phyloP scores from a whole-genome alignment of 2,329 filamentous ascomycete genomes.

The Fusarium sambucinum region DNA sequence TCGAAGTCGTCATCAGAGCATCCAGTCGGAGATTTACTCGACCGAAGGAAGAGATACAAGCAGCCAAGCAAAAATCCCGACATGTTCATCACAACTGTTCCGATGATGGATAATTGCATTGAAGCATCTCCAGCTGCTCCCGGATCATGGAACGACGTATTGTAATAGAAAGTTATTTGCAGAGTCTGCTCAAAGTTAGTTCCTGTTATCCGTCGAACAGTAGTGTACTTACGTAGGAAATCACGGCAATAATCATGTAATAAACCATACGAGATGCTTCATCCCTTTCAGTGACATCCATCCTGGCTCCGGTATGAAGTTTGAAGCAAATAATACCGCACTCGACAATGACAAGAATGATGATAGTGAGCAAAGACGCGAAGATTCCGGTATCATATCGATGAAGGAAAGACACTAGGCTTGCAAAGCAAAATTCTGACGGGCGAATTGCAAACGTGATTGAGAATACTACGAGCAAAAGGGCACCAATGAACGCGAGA shows the following conservation, averaged over 20 bases:
- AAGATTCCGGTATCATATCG: slow-evolving; percentile 71
- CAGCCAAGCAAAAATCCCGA: slow-evolving; percentile 74
- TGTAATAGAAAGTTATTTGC: slow-evolving; percentile 73
- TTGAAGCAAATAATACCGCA: slow-evolving; percentile 68
- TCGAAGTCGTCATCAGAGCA: slow-evolving; percentile 53
- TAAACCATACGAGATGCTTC: slow-evolving; percentile 78
- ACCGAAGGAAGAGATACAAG: slow-evolving; percentile 75
- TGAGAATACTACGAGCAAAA: slow-evolving; percentile 68
- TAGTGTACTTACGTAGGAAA: slow-evolving; percentile 65
- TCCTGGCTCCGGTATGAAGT: slow-evolving; percentile 64
- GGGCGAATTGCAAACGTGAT: slow-evolving; percentile 68
- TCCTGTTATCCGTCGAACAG: not conserved
- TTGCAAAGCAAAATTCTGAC: slow-evolving; percentile 73
- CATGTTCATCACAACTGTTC: slow-evolving; percentile 73
- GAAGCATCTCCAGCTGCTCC: slow-evolving; percentile 55
- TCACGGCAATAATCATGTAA: slow-evolving; percentile 68
- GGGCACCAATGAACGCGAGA: slow-evolving; percentile 61
- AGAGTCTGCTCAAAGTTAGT: slow-evolving; percentile 62
- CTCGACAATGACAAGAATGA: slow-evolving; percentile 63
- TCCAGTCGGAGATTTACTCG: slow-evolving; percentile 69
- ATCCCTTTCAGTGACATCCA: slow-evolving; percentile 70
- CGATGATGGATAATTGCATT: slow-evolving; percentile 69
- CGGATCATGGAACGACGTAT: slow-evolving; percentile 61
- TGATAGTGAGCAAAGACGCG: slow-evolving; percentile 63
- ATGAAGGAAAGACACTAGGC: slow-evolving; percentile 75